Percentiles rank a stretch among this genome's conserved stretches.
phyloP scores from a whole-genome alignment of 805 yeast genomes.

The Sugiyamaella smithiae region DNA sequence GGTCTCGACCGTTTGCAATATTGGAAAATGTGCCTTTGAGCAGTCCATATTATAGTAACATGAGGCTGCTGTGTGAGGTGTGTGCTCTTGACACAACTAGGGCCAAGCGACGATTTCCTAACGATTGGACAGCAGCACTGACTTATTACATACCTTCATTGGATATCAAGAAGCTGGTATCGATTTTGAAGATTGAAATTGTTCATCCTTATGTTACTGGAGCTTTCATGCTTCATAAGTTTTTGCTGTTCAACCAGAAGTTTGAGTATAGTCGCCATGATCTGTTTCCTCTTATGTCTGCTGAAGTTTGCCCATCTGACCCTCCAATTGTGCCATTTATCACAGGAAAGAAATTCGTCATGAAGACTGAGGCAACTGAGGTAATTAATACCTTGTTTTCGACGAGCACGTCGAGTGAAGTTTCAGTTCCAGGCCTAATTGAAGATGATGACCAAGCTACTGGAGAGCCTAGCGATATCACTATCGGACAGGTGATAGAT shows the following conservation, averaged over 20 bases:
- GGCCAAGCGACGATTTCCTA: conserved; percentile 1
- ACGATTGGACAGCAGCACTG: conserved; percentile 15
- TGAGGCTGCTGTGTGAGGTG: conserved; percentile 11
- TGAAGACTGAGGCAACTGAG: neutral
- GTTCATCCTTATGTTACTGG: conserved; percentile 13
- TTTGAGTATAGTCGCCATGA: neutral
- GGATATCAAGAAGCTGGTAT: conserved; percentile 7
- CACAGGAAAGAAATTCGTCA: neutral
- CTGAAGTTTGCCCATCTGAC: conserved; percentile 1
- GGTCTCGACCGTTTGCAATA: conserved; percentile 11
- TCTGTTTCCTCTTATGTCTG: neutral
- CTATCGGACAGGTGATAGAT: too few relatives aligned
- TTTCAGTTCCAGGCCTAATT: neutral
- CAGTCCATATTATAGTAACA: conserved; percentile 7
- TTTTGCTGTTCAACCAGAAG: neutral
- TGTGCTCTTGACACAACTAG: conserved; percentile 1
- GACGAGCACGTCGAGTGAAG: neutral
- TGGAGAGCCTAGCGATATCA: too few relatives aligned
- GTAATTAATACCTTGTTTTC: neutral
- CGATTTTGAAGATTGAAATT: conserved; percentile 10
- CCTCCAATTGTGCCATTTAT: neutral
- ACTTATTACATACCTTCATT: neutral
- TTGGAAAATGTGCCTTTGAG: conserved; percentile 12
- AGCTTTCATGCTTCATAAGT: conserved; percentile 8
- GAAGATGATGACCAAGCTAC: neutral